Base-by-base conservation (phyloP, 768 basidiomycete genomes). In the Amanita pallidorosea region DNA sequence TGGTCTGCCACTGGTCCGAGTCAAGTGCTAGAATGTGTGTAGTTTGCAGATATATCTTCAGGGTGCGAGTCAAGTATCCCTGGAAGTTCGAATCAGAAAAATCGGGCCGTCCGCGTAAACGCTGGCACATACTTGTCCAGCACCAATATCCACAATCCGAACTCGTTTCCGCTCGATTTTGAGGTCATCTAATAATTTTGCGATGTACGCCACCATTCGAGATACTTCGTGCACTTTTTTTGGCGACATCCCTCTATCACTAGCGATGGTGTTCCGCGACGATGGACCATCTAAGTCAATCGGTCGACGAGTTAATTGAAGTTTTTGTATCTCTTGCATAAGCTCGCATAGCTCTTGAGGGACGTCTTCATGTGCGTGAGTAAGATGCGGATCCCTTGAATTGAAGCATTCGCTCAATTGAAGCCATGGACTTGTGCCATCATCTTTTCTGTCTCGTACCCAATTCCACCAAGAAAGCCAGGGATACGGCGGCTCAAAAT, bases 171-270 rank as follows among this genome's bases (percentile, higher is more conserved):
- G 42, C 8, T 51, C 50, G 11, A 59, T 18, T 9, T 46, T 33
- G 8, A 65, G 52, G 2, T 44, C 47, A 53, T 52, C 55, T n/a
- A 59, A 54, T 25, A 58, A 43, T 17, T 60, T 63, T 35, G 58
- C 52, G 23, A 83, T 67, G 63, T 77, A 83, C 6, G 70, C 62
- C 15, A 71, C 66, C 83, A 87, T 87, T 44, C 76, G 74, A 1
- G 65, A 56, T 42, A 88, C 83, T 60, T 88, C 86, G 55, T 88
- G 85, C 2, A 68, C 66, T 60, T 88, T 88, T 62, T 88, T 88
- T 5, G 84, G 84, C 4, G 83, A 85, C 76, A 85, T 81, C 13
- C 85, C 81, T 41, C 62, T 58, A 4, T 55, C 18, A 7, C 59
- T 55, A 9, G 53, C 38, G 8, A 58, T 45, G 2, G 42, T 34